Base-by-base conservation (phyloP, 495 filamentous ascomycete species). In the Melanomma pulvis-pyrius region DNA sequence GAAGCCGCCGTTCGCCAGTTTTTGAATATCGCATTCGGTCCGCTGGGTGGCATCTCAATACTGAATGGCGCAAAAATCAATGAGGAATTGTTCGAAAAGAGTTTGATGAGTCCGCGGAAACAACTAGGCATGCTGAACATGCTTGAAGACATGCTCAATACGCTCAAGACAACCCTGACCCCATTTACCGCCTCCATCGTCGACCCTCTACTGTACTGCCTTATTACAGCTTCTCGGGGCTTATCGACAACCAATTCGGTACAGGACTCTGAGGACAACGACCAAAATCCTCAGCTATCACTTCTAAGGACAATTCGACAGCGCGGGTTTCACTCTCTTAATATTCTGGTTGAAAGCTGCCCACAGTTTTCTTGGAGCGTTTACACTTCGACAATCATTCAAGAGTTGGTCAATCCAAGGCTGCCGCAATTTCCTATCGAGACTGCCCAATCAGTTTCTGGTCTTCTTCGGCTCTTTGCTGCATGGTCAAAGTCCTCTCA, bases 71-170 rank as follows among this genome's bases (percentile, higher is more conserved):
- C 78, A 0, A 70, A 80, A 8, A 60, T 84, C 0, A 79, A 88
- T 26, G 75, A 82, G 30, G 70, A 77, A 19, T 62, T 79, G 0
- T 81, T 92, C 53, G 70, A 78, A 1, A 71, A 76, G 15, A 85
- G 88, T 49, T 52, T 86, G 1, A 72, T 91, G 2, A 85, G 82
- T 24, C 78, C 81, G 17, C 84, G 92, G 65, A 93, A 92, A 77
- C 93, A 97, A 71, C 79, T 92, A 57, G 94, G 94, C 75, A 80
- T 97, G 67, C 74, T 96, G 46, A 92, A 92, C 72, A 93, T 98
- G 91, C 81, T 94, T 47, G 88, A 92, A 56, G 87, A 92, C n/a
- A 84, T 98, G 73, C 86, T 97, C 65, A 87, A 88, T 25, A 90
- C 92, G 30, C 82, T 97, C 25, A 90, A 92, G 47, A 85, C 80